These are phyloP conservation scores for Inga oerstediana DNA, from an alignment of 306 rosid genomes.

Conservation along the genomic window DNA sequence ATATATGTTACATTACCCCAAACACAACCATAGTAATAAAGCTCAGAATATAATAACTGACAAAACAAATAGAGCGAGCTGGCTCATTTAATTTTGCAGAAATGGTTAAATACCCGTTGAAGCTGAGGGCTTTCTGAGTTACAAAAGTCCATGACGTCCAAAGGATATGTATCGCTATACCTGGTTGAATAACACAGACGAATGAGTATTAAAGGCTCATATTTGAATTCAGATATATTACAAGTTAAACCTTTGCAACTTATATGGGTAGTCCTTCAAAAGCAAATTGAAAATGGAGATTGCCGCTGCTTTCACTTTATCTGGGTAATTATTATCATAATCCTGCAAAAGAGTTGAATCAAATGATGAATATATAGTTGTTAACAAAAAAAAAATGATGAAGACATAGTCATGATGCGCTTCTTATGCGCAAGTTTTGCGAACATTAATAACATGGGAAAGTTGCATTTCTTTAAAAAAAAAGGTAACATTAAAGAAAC, in stretches of 20 bases:
- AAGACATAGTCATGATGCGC: background rate
- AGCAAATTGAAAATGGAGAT: conserved; percentile 31
- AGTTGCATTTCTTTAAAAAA: background rate
- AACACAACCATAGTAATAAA: background rate
- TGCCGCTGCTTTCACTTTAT: conserved; percentile 13
- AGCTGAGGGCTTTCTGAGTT: background rate
- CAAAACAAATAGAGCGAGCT: background rate
- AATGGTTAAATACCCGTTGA: conserved; percentile 27
- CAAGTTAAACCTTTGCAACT: conserved; percentile 17
- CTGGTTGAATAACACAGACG: conserved; percentile 26
- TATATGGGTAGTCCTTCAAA: conserved; percentile 20
- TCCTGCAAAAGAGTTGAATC: conserved; percentile 12
- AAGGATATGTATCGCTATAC: background rate
- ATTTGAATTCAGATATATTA: background rate
- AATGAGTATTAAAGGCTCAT: background rate
- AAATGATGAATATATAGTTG: background rate
- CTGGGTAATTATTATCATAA: background rate
- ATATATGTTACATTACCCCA: background rate
- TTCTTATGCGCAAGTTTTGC: background rate
- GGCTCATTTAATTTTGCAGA: background rate
- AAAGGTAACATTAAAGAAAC: no score
- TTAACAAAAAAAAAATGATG: background rate
- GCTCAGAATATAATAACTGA: background rate
- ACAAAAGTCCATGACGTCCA: conserved; percentile 1
- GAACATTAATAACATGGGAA: background rate